phyloP scores from a whole-genome alignment of 106 monocot genomes.

The Dioscorea zingiberensis region DNA sequence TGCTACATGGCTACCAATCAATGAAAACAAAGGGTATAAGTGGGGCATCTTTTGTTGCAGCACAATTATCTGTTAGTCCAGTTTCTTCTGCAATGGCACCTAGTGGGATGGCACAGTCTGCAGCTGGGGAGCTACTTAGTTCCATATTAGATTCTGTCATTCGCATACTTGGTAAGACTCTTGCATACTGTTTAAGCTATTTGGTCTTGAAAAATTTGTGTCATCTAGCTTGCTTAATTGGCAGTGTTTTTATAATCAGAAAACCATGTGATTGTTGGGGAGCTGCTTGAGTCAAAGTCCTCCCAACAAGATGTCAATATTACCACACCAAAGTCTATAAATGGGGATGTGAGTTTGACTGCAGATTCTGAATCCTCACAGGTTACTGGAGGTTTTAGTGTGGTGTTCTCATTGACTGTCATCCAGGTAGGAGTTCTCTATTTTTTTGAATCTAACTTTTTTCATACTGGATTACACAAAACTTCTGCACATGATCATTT shows the following conservation, averaged over 20 bases:
- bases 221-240: neutral
- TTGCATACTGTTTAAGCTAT: neutral
- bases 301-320: conserved; percentile 55
- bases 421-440: conserved; percentile 66
- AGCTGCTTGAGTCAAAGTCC: conserved; percentile 88
- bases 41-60: conserved; percentile 38
- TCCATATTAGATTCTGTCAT: conserved; percentile 57
- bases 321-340: conserved; percentile 46
- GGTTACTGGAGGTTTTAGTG: conserved; percentile 85
- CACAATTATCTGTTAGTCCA: conserved; percentile 68
- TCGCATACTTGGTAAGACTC: conserved; percentile 70
- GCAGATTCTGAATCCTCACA: conserved; percentile 79
- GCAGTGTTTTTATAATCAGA: conserved; percentile 35
- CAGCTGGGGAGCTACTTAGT: conserved; percentile 72
- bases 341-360: conserved; percentile 66
- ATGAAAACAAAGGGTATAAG: conserved; percentile 58
- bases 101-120: conserved; percentile 62
- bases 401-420: conserved; percentile 81
- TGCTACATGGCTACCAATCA: conserved; percentile 33
- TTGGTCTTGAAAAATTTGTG: neutral
- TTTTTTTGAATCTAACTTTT: neutral
- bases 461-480: neutral
- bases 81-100: conserved; percentile 84
- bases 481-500: neutral
- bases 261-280: conserved; percentile 91